Conservation (phyloP, 2,329 filamentous ascomycete species). For the Trichothecium sympodiale region DNA sequence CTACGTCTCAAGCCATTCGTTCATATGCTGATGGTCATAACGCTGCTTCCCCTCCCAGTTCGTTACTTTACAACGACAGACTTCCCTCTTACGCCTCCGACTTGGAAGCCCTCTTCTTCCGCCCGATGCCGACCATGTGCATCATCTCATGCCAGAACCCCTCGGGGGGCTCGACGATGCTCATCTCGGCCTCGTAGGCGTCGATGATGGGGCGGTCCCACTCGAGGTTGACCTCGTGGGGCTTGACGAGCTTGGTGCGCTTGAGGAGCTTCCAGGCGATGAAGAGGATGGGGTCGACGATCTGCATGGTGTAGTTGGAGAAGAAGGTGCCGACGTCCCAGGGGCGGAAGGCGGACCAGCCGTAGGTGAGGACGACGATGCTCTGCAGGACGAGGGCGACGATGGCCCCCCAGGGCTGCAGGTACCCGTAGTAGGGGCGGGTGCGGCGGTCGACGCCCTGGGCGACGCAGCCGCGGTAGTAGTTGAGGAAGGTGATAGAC, state of each 20-base stretch:
- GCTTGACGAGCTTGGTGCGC: constrained; percentile 40
- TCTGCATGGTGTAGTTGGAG: constrained; percentile 45
- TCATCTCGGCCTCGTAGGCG: constrained; percentile 40
- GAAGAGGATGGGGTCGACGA: constrained; percentile 42
- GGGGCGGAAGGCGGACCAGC: constrained; percentile 37
- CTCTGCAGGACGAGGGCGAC: constrained; percentile 30
- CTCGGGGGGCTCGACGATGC: constrained; percentile 25
- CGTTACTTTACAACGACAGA: too few relatives aligned
- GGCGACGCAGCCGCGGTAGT: constrained; percentile 39
- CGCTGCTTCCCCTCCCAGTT: too few relatives aligned
- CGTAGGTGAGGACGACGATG: constrained; percentile 37
- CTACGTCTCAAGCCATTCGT: too few relatives aligned
- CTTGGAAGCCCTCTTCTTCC: constrained; percentile 10
- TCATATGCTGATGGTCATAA: too few relatives aligned
- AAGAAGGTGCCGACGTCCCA: constrained; percentile 39
- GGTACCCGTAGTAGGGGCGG: constrained; percentile 45
- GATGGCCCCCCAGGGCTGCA: constrained; percentile 48
- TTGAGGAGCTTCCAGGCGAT: constrained; percentile 53
- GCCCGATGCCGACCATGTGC: constrained; percentile 29
- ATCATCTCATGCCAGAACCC: constrained; percentile 45
- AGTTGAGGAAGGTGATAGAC: constrained; percentile 32
- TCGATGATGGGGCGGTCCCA: constrained; percentile 51
- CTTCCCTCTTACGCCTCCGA: neutral
- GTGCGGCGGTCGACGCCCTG: constrained; percentile 39
- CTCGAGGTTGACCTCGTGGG: constrained; percentile 46